Evolutionary conservation across 768 basidiomycete species (phyloP).

Genomic region (Flagelloscypha sp.): DNA sequence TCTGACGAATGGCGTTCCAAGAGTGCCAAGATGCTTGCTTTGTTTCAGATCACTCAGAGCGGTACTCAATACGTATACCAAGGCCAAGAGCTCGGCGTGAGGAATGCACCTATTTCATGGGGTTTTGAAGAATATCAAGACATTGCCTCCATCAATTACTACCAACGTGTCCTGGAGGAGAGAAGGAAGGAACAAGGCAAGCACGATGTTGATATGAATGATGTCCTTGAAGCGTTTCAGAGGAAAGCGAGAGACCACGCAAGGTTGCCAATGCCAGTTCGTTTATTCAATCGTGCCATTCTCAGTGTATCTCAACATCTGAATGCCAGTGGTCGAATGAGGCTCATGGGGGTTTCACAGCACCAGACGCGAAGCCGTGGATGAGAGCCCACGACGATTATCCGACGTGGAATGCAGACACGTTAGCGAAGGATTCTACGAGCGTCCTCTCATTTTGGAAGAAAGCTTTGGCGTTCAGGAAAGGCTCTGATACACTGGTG

Average conservation of each 20-base stretch:
- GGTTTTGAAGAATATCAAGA: conserved; percentile 69
- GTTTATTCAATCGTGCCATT: too few species aligned
- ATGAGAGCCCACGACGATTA: conserved; percentile 71
- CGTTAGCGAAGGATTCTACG: conserved; percentile 35
- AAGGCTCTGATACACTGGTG: conserved; percentile 47
- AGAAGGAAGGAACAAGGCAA: conserved; percentile 22
- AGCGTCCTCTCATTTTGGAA: conserved; percentile 61
- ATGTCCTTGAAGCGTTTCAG: conserved; percentile 50
- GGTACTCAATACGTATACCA: conserved; percentile 75
- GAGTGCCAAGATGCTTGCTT: conserved; percentile 58
- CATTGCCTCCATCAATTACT: conserved; percentile 51
- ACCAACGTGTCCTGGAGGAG: conserved; percentile 29
- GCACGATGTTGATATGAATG: conserved; percentile 51
- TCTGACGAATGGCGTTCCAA: conserved; percentile 45
- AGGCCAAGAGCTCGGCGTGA: conserved; percentile 65
- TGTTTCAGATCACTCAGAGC: conserved; percentile 50
- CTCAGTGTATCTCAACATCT: too few species aligned
- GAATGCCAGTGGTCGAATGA: too few species aligned
- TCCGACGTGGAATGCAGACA: conserved; percentile 44
- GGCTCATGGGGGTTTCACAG: too few species aligned
- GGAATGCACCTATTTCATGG: conserved; percentile 56
- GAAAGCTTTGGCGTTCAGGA: conserved; percentile 42
- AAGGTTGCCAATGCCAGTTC: conserved; percentile 60
- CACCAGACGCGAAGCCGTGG: conserved; percentile 60
- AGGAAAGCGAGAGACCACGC: conserved; percentile 66